Conservation (phyloP, 257 asterid genomes). For the Nemophila menziesii region DNA sequence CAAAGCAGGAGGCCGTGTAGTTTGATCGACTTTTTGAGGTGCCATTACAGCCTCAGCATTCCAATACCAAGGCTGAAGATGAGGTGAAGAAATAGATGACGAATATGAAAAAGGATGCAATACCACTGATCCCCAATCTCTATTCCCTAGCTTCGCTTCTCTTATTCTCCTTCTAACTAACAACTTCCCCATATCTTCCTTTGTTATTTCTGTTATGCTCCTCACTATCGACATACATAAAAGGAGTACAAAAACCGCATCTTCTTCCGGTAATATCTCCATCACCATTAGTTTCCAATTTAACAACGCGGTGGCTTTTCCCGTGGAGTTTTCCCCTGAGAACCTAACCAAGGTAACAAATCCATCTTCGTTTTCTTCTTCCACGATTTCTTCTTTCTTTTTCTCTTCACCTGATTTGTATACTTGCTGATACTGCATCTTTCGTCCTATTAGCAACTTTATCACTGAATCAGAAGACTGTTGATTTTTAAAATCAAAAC, state of each 20-base stretch:
- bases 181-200: constrained; percentile 55
- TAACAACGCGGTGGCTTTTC: constrained; percentile 79
- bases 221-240: constrained; percentile 45
- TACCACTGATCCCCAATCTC: constrained; percentile 78
- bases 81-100: constrained; percentile 24
- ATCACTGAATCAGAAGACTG: constrained; percentile 36
- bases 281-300: constrained; percentile 69
- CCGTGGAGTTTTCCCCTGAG: constrained; percentile 54
- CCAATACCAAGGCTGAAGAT: constrained; percentile 81
- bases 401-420: constrained; percentile 16
- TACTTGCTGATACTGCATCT: constrained; percentile 51
- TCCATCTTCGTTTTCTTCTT: constrained; percentile 30
- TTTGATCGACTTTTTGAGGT: constrained; percentile 30
- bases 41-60: constrained; percentile 41
- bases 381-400: constrained; percentile 3
- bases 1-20: constrained; percentile 16
- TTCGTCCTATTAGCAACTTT: constrained; percentile 64
- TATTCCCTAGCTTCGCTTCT: constrained; percentile 57
- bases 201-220: constrained; percentile 51
- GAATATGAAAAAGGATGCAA: constrained; percentile 44
- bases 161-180: constrained; percentile 56
- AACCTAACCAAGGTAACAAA: constrained; percentile 53
- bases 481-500: constrained; percentile 28
- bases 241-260: constrained; percentile 61
- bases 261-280: constrained; percentile 77